Base-by-base conservation (phyloP, 768 basidiomycete genomes). In the Butyriboletus loyo region DNA sequence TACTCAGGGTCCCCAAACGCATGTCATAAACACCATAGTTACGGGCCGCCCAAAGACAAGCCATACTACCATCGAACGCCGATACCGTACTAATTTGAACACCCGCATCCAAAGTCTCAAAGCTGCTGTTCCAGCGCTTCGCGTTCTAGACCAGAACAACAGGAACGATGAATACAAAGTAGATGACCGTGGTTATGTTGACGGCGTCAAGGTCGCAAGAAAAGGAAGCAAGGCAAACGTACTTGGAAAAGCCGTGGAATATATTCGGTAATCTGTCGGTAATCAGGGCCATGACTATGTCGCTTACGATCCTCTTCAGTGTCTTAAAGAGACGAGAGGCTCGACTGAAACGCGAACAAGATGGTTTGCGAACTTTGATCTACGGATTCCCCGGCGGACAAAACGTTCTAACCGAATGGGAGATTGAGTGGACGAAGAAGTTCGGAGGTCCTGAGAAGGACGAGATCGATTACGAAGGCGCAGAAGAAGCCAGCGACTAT, bases 151-250 rank as follows among this genome's bases (percentile, higher is more conserved):
- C 55, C 78, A 81, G 56, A 69, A 69, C 52, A 47, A 49, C 46
- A 77, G 79, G 54, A 63, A 39, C 30, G 76, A 78, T 4, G 76
- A 73, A 15, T 64, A 69, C 42, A 73, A 81, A 2, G 82, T 89
- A n/a, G 90, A 93, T 55, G 83, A 85, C 34, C 80, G 90, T 4
- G 92, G 92, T 4, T 92, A 86, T 58, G 86, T 93, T 3, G 92
- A 95, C 61, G 92, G 92, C n/a, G 89, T 95, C 64, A 89, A 88
- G 67, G 87, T 92, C 10, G 92, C 92, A 8, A 78, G 91, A 53
- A 95, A 93, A 71, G 89, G 89, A 67, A 89, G 86, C 71, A 95
- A 95, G 65, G 91, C 91, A 3, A 92, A 90, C 52, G 89, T 95
- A 6, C 78, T 95, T 10, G 90, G 87, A 32, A 95, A 94, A 56